Base-by-base conservation (phyloP, 2,329 filamentous ascomycete species). In the Cordyceps farinosa region DNA sequence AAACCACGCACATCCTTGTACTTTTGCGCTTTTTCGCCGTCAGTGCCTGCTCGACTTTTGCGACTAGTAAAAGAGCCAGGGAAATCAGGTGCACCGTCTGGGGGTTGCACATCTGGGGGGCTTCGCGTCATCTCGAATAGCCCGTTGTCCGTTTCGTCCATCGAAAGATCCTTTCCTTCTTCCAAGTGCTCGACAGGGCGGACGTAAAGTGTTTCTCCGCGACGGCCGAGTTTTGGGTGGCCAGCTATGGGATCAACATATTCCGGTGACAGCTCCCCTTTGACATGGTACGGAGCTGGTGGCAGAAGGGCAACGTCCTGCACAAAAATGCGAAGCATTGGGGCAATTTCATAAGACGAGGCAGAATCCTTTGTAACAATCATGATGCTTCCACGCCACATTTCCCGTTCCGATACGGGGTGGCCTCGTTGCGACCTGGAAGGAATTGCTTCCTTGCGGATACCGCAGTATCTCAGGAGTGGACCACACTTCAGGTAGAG, bases 311-410 rank as follows among this genome's bases (percentile, higher is more conserved):
- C 90, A 74, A 94, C 89, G 1, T 92, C 90, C 71, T 97, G 93
- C 7, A 89, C 87, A 73, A 98, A 99, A 4, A 99, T 76, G 50
- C 93, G 85, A 67, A 99, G 78, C 0, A 84, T 90, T 4, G 95
- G 95, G 0, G 84, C 84, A 54, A 91, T 87, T 51, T 88, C 85
- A 71, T 97, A 97, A 0, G 89, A 90, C 2, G 94, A 98, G 47
- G 89, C 85, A 2, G 86, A 83, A 71, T 99, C 94, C 59, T 87
- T 84, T 0, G 95, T 98, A 29, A 99, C 92, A 69, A 99, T 97
- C 91, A 99, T 92, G 63, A 98, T 84, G 65, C 87, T 96, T 5
- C 95, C 95, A 73, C 93, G 87, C 95, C 95, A 99, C 27, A 94
- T 87, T 69, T 97, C 91, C 58, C 87, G 84, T 50, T 91, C 87